phyloP scores from a whole-genome alignment of 305 asterid genomes.

The Fraxinus dipetala region DNA sequence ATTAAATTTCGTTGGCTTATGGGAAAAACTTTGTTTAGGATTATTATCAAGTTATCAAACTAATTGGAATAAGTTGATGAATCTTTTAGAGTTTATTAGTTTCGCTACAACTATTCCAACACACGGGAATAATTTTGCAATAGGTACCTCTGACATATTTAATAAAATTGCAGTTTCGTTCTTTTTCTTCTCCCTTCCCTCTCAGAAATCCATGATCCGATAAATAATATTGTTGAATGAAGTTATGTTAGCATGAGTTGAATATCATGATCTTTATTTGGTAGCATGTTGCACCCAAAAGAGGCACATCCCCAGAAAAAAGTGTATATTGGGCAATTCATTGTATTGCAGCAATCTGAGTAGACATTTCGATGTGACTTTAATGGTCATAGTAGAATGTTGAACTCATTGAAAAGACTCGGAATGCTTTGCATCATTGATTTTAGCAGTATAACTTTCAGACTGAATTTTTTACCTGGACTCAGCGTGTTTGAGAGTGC shows the following conservation, averaged over 20 bases:
- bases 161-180: not conserved
- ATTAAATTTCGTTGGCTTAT: not conserved
- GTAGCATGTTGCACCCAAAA: not conserved
- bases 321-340: not conserved
- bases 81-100: not conserved
- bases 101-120: not conserved
- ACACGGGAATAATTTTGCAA: not conserved
- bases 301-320: not conserved
- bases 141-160: not conserved
- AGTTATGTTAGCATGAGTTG: not conserved
- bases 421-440: not conserved
- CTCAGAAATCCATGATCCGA: not conserved
- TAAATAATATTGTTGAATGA: not conserved
- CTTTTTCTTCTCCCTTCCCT: not conserved
- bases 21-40: not conserved
- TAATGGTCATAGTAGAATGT: not conserved
- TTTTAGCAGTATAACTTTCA: not conserved
- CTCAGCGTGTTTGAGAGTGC: not conserved
- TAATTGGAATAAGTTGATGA: not conserved
- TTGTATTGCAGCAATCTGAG: not conserved
- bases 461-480: not conserved
- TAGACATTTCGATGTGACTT: not conserved
- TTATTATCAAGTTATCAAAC: not conserved
- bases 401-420: not conserved
- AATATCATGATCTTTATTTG: not conserved